A percentile compares a stretch with the other conserved stretches of the same genome.
These are phyloP conservation scores for Raffaelea ambrosiae DNA, from an alignment of 2,329 filamentous ascomycete genomes.

Conservation along the genomic window DNA sequence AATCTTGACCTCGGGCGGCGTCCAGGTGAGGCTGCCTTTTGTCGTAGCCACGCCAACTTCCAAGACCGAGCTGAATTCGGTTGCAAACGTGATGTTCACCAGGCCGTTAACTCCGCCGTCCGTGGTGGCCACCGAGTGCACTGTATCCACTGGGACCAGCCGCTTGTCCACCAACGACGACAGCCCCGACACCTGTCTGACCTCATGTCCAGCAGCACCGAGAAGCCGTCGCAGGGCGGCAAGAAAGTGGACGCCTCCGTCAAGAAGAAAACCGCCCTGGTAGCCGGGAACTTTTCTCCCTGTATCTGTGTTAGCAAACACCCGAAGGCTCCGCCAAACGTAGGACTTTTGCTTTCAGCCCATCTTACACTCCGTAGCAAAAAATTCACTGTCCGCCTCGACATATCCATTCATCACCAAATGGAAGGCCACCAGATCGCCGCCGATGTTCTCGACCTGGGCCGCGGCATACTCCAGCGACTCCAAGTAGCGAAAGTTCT, in stretches of 20 bases:
- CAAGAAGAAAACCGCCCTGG: conserved; percentile 69
- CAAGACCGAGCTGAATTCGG: conserved; percentile 4
- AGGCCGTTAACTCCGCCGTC: conserved; percentile 3
- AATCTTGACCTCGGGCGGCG: conserved; percentile 11
- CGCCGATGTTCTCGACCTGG: conserved; percentile 16
- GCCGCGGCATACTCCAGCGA: conserved; percentile 11
- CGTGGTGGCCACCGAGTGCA: conserved; percentile 4
- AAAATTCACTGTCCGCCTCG: conserved; percentile 33
- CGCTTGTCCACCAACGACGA: conserved; percentile 1
- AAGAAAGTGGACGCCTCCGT: conserved; percentile 58
- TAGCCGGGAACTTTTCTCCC: conserved; percentile 58
- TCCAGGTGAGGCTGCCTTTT: conserved; percentile 14
- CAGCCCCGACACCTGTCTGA: not conserved
- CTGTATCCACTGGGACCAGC: conserved; percentile 6
- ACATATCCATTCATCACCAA: conserved; percentile 36
- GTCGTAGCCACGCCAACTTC: conserved; percentile 6
- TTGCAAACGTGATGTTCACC: conserved; percentile 8
- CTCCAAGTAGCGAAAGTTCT: conserved; percentile 56
- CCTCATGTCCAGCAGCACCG: not conserved
- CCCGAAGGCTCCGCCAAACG: too few relatives aligned
- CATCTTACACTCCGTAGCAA: conserved; percentile 30
- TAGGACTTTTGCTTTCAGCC: too few relatives aligned
- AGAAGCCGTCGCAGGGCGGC: conserved; percentile 4
- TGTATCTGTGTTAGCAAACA: not conserved
- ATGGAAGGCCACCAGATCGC: conserved; percentile 22